Conservation (phyloP, 768 basidiomycete genomes). For the Hericium alpestre region DNA sequence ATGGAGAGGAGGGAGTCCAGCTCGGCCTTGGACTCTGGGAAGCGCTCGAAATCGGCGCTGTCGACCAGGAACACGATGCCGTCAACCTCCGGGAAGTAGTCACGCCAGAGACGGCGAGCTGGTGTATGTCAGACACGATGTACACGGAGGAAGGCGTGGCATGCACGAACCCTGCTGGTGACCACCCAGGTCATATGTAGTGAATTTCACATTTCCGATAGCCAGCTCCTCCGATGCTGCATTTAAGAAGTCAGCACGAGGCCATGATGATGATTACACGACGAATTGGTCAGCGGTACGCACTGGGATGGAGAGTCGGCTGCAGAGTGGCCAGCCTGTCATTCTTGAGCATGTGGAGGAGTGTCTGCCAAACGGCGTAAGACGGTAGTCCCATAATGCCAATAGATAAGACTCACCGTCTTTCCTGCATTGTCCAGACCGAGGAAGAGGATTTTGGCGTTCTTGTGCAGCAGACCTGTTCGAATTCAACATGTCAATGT, state of each 20-base stretch:
- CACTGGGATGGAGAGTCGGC: constrained; percentile 97
- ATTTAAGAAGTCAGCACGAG: not conserved
- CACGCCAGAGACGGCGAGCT: constrained; percentile 97
- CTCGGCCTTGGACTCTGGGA: constrained; percentile 93
- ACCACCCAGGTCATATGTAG: constrained; percentile 95
- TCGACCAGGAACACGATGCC: constrained; percentile 98
- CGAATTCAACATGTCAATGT: not conserved
- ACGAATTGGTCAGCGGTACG: constrained; percentile 19
- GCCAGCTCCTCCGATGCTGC: constrained; percentile 98
- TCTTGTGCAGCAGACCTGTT: constrained; percentile 87
- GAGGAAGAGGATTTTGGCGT: constrained; percentile 98
- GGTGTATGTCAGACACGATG: not conserved
- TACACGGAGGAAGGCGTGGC: not conserved
- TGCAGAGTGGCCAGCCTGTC: constrained; percentile 95
- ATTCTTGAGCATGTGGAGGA: constrained; percentile 99
- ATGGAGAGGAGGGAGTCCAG: constrained; percentile 92
- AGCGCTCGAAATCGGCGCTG: constrained; percentile 92
- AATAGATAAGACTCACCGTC: constrained; percentile 50
- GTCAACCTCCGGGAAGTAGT: constrained; percentile 99
- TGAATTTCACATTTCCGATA: constrained; percentile 98
- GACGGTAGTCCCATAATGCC: not conserved
- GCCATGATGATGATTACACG: constrained; percentile 1
- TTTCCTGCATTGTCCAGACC: constrained; percentile 99
- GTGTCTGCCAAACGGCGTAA: constrained; percentile 43
- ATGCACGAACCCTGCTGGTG: constrained; percentile 76